Conservation (phyloP, 192 early-diverging fungal species). For the Coemansia sp. region DNA sequence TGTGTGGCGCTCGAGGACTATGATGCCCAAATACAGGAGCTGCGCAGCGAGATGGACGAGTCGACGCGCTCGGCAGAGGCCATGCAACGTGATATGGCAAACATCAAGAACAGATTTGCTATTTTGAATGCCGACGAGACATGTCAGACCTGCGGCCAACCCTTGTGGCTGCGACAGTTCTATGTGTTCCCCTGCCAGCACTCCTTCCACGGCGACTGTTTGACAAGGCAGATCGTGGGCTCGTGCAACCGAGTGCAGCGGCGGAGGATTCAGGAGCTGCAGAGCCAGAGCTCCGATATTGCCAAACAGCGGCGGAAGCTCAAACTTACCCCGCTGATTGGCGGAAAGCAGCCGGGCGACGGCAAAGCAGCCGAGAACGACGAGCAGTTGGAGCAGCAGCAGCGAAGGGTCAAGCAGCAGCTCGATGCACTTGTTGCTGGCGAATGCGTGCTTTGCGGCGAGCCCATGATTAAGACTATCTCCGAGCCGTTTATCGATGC, state of each 20-base stretch:
- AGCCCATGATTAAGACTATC: constrained; percentile 90
- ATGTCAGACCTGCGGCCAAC: constrained; percentile 78
- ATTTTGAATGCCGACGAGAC: constrained; percentile 57
- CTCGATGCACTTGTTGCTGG: constrained; percentile 75
- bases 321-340: constrained; percentile 30
- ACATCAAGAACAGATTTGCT: constrained; percentile 76
- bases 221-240: constrained; percentile 68
- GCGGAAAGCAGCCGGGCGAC: constrained; percentile 2
- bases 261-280: constrained; percentile 52
- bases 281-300: constrained; percentile 42
- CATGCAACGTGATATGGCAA: constrained; percentile 89
- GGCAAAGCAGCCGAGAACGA: constrained; percentile 25
- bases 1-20: constrained; percentile 90
- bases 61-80: constrained; percentile 88
- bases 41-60: constrained; percentile 95
- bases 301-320: constrained; percentile 44
- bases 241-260: constrained; percentile 52
- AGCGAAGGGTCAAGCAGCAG: constrained; percentile 60
- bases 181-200: constrained; percentile 97
- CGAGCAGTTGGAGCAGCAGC: constrained; percentile 53
- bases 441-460: constrained; percentile 96
- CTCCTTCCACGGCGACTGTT: constrained; percentile 91
- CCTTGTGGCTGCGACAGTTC: constrained; percentile 85
- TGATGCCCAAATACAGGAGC: constrained; percentile 83
- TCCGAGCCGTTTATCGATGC: constrained; percentile 75